These are phyloP conservation scores for Psilocybe sp. DNA, from an alignment of 768 basidiomycete genomes.

Conservation along the genomic window DNA sequence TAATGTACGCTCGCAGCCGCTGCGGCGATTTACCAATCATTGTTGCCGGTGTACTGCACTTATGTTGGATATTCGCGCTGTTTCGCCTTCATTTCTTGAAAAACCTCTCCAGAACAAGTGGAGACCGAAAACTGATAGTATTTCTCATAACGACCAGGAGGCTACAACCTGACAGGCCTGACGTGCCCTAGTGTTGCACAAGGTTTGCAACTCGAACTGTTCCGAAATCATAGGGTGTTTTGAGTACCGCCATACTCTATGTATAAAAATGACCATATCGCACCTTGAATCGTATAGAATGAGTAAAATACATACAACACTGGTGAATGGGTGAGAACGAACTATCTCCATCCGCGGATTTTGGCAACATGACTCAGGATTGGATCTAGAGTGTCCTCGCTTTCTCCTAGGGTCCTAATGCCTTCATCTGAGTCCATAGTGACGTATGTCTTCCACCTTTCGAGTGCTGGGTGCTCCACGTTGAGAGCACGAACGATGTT, in stretches of 20 bases:
- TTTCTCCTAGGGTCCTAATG: slow-evolving; percentile 26
- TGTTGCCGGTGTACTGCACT: too few species aligned
- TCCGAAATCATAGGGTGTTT: slow-evolving; percentile 8
- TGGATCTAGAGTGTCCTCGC: slow-evolving; percentile 23
- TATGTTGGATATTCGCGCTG: too few species aligned
- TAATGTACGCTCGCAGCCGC: too few species aligned
- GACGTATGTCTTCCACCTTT: slow-evolving; percentile 73
- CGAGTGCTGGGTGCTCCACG: slow-evolving; percentile 79
- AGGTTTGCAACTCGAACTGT: background rate
- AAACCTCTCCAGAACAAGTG: too few species aligned
- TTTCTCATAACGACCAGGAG: too few species aligned
- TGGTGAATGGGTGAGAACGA: background rate
- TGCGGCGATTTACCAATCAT: too few species aligned
- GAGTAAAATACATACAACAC: slow-evolving; percentile 1
- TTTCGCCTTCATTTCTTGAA: too few species aligned
- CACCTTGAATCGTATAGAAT: slow-evolving; percentile 2
- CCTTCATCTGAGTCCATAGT: slow-evolving; percentile 58
- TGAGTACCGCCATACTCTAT: slow-evolving; percentile 9
- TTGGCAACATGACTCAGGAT: slow-evolving; percentile 36
- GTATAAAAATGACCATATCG: background rate
- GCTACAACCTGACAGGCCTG: too few species aligned
- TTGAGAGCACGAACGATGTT: slow-evolving; percentile 91
- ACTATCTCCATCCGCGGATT: slow-evolving; percentile 32
- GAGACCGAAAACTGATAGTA: too few species aligned
- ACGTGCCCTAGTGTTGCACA: too few species aligned